These are phyloP conservation scores for Tricholomella constricta DNA, from an alignment of 768 basidiomycete genomes.

Conservation along the genomic window DNA sequence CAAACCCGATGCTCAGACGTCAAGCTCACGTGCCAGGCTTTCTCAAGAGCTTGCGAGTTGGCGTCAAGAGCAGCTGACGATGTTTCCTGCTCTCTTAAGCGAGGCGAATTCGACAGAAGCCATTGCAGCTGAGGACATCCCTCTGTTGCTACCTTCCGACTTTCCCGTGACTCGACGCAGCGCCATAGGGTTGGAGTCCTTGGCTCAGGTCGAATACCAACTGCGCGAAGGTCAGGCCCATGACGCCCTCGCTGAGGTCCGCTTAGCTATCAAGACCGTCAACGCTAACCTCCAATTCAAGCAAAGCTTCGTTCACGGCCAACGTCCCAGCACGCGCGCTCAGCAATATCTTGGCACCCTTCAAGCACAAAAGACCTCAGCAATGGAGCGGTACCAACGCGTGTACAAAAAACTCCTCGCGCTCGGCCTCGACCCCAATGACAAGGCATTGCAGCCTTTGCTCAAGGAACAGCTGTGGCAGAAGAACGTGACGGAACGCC, in stretches of 20 bases:
- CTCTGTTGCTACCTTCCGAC: constrained; percentile 21
- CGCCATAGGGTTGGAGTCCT: not conserved
- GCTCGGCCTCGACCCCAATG: constrained; percentile 10
- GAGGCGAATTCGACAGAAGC: not conserved
- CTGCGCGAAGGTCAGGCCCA: constrained; percentile 30
- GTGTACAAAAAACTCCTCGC: constrained; percentile 16
- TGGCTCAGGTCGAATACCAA: constrained; percentile 18
- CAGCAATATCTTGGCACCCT: constrained; percentile 20
- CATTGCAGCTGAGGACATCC: not conserved
- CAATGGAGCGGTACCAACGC: constrained; percentile 18
- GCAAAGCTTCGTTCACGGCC: constrained; percentile 22
- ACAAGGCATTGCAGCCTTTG: constrained; percentile 19
- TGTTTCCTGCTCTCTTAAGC: not conserved
- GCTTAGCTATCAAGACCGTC: constrained; percentile 21
- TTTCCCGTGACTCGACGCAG: not conserved
- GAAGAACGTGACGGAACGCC: constrained; percentile 18
- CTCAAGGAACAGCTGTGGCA: constrained; percentile 15
- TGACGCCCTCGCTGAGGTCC: constrained; percentile 25
- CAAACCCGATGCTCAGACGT: not conserved
- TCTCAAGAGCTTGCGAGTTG: not conserved
- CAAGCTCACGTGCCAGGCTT: not conserved
- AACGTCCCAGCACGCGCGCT: constrained; percentile 24
- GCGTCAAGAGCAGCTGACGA: not conserved
- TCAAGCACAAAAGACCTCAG: constrained; percentile 10
- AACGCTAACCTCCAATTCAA: constrained; percentile 23